Conservation (phyloP, 352 stramenopile genomes). For the Stramenopiles sp. region DNA sequence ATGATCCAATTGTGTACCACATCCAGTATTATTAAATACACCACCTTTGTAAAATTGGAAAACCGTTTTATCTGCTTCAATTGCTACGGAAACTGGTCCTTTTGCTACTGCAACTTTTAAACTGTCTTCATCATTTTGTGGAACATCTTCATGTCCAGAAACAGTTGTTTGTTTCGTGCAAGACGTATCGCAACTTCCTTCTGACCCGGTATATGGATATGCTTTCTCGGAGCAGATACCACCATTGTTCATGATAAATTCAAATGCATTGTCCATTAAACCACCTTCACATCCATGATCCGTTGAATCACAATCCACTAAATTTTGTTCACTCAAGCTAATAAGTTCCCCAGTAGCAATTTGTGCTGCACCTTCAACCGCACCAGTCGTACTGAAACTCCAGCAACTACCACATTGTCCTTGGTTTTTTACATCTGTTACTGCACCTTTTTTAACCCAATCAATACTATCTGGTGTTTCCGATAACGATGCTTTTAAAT, state of each 20-base stretch:
- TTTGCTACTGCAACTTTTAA: conserved; percentile 65
- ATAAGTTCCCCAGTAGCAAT: conserved; percentile 67
- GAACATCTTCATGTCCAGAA: conserved; percentile 60
- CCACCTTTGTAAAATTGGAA: conserved; percentile 93
- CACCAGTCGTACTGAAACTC: conserved; percentile 91
- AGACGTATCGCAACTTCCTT: conserved; percentile 28
- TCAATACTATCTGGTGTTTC: conserved; percentile 55
- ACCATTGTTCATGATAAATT: conserved; percentile 68
- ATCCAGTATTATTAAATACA: conserved; percentile 48
- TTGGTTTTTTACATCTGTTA: conserved; percentile 95
- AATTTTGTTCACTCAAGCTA: conserved; percentile 86
- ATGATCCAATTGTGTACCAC: conserved; percentile 76
- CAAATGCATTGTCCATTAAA: conserved; percentile 90
- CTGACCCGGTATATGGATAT: conserved; percentile 72
- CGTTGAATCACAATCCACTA: conserved; percentile 86
- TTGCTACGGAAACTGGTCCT: conserved; percentile 75
- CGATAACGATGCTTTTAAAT: conserved; percentile 18
- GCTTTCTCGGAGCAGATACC: conserved; percentile 79
- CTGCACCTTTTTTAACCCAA: conserved; percentile 73
- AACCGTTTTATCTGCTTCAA: conserved; percentile 69
- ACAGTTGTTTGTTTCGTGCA: conserved; percentile 22
- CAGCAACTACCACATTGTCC: conserved; percentile 92
- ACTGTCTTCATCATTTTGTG: conserved; percentile 42
- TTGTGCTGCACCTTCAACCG: conserved; percentile 87
- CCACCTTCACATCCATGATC: conserved; percentile 89